Evolutionary conservation across 352 stramenopile genomes (phyloP).

Genomic region (Phytophthora aleatoria): DNA sequence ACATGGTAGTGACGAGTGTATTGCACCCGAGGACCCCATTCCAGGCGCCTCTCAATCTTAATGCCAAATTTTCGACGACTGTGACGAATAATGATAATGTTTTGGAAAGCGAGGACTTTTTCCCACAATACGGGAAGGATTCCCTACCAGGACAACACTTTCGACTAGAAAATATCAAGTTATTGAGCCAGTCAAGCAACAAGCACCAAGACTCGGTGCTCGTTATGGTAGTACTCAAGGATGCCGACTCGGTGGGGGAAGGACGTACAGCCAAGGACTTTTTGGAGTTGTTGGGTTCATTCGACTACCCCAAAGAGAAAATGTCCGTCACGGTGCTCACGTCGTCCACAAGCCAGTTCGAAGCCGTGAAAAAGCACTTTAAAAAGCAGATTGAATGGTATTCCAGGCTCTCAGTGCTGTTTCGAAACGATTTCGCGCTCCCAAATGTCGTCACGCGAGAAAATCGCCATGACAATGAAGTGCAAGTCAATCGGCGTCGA

Average conservation of each 20-base stretch:
- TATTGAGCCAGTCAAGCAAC: constrained; percentile 1
- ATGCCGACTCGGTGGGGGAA: constrained; percentile 32
- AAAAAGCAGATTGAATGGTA: constrained; percentile 20
- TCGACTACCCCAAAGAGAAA: constrained; percentile 34
- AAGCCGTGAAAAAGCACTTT: constrained; percentile 20
- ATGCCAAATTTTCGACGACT: constrained; percentile 7
- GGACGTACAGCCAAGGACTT: constrained; percentile 27
- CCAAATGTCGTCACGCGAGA: constrained; percentile 19
- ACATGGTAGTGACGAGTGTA: not conserved
- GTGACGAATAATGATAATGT: not conserved
- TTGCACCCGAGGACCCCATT: constrained; percentile 13
- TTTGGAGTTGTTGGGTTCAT: constrained; percentile 31
- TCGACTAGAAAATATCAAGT: constrained; percentile 12
- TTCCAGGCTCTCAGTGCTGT: constrained; percentile 35
- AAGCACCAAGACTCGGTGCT: constrained; percentile 27
- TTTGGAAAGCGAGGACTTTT: constrained; percentile 1
- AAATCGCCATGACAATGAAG: constrained; percentile 33
- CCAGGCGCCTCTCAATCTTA: not conserved
- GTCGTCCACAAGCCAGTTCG: constrained; percentile 36
- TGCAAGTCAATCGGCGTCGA: constrained; percentile 34
- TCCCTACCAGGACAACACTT: constrained; percentile 17
- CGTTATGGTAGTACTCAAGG: constrained; percentile 31
- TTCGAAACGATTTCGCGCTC: constrained; percentile 40
- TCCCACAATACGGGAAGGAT: constrained; percentile 24
- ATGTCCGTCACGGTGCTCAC: constrained; percentile 40